A percentile compares a stretch with the other conserved stretches of the same genome.
Evolutionary conservation across 1,284 basidiomycete species (phyloP).

Genomic region (Polyporus tsugae): DNA sequence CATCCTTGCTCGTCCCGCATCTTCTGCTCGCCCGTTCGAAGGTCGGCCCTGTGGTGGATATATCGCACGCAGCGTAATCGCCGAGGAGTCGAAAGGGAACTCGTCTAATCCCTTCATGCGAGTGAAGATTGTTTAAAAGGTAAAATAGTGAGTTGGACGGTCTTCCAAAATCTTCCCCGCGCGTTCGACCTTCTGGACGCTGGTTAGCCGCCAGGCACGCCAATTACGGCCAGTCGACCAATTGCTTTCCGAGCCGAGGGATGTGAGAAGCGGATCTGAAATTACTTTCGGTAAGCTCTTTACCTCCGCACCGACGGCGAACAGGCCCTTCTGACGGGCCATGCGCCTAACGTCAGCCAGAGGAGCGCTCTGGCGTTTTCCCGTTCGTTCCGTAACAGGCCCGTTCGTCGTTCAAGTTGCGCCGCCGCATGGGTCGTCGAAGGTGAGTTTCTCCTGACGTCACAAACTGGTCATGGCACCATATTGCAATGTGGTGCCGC

Average conservation of each 20-base stretch:
- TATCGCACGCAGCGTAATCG: not conserved
- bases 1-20: not conserved
- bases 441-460: not conserved
- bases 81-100: not conserved
- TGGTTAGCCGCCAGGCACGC: constrained; percentile 23
- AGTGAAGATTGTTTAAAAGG: not conserved
- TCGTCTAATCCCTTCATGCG: not conserved
- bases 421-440: not conserved
- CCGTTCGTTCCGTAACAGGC: not conserved
- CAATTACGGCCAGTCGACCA: constrained; percentile 7
- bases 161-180: not conserved
- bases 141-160: not conserved
- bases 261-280: constrained; percentile 15
- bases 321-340: constrained; percentile 10
- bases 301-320: constrained; percentile 28
- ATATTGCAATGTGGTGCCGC: not conserved
- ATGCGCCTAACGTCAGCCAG: not conserved
- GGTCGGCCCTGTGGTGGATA: not conserved
- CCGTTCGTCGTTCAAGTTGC: not conserved
- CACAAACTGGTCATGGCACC: not conserved
- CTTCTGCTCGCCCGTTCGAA: no score
- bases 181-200: not conserved
- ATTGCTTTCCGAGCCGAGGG: constrained; percentile 2
- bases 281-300: constrained; percentile 27
- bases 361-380: constrained; percentile 4